Evolutionary conservation across 495 filamentous ascomycete genomes (phyloP), one percentile per base, ranked within the genome.

Genomic region (Daldinia decipiens): DNA sequence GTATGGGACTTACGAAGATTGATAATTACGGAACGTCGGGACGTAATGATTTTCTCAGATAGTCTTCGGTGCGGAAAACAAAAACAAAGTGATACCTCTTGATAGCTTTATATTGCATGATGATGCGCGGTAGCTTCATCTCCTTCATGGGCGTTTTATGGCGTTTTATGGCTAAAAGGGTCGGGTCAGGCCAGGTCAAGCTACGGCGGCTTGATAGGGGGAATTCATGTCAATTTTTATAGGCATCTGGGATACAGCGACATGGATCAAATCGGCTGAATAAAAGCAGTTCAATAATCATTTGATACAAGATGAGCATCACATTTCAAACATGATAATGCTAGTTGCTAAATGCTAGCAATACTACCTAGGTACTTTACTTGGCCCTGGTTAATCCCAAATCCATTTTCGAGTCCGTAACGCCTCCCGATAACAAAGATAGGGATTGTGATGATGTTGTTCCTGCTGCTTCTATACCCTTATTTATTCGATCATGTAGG

Each of bases 101-200:
- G 56, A 72, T 61, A 72, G 64, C 40, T 59, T 68, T 43, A 17
- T 38, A 56, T 45, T 71, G 54, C 53, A 59, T 65, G 55, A 69
- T 66, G 55, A 65, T 73, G 61, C 58, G 34, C 57, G 54, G 54
- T 65, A 65, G 52, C 59, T 65, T 65, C 65, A 73, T 64, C 50
- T 59, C 67, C 32, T 11, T 34, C 15, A 47, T 62, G 65, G 75
- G 75, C 75, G 75, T 77, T 77, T 59, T 56, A 40, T 38, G 75
- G 75, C 75, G 75, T 77, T 77, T 59, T 56, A 40, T 38, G 70
- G 70, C 51, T 57, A 26, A 26, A 51, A 59, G 57, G 72, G 67
- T 71, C 65, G 65, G 64, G 65, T 58, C 70, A 52, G 56, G 57
- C 27, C 52, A 45, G 53, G 56, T 29, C 45, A 57, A 8, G 31